Evolutionary conservation across 139 green algal genomes (phyloP), one percentile per base, ranked within the genome.

Genomic region (Ulvella scutata): DNA sequence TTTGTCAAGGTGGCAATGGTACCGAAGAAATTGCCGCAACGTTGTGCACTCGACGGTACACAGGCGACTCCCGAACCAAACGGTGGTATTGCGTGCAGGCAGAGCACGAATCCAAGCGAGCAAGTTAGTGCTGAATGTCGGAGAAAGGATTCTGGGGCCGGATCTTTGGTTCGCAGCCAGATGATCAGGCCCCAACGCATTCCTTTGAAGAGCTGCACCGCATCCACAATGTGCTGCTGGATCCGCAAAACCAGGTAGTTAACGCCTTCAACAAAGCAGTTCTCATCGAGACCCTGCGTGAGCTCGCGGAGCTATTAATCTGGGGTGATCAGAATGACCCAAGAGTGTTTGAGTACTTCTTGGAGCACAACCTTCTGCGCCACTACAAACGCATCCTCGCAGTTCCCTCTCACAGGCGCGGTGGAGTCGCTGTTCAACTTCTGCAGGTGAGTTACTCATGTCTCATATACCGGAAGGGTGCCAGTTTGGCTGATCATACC

Each of bases 251-350:
- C 43, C 72, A 61, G 3, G 77, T 85, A 31, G 39, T 88, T 13
- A 85, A 76, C 28, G 85, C 88, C 31, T 38, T 38, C 28, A 92
- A 92, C 78, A 74, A 80, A 28, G 84, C 92, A 34, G 59, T 61
- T 1, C 75, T 98, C 3, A 89, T 99, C 29, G 95, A 98, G 78
- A 90, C 92, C 0, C 82, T 99, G 7, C 82, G 94, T 0, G 88
- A 84, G 7, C 90, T 98, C 29, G 90, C 94, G 2, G 94, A 99
- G 86, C 88, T 98, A 20, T 94, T 98, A 84, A 97, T 99, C 21
- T 99, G 94, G 91, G 94, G 95, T 10, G 94, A 99, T 78, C 94
- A 99, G 81, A 88, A 99, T 73, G 92, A 99, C 43, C 83, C 90
- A 3, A 72, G 76, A 26, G 88, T 98, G 43, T 94, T 98, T 21